These are phyloP conservation scores for Rhizopogon vinicolor DNA, from an alignment of 768 basidiomycete genomes.

Conservation along the genomic window DNA sequence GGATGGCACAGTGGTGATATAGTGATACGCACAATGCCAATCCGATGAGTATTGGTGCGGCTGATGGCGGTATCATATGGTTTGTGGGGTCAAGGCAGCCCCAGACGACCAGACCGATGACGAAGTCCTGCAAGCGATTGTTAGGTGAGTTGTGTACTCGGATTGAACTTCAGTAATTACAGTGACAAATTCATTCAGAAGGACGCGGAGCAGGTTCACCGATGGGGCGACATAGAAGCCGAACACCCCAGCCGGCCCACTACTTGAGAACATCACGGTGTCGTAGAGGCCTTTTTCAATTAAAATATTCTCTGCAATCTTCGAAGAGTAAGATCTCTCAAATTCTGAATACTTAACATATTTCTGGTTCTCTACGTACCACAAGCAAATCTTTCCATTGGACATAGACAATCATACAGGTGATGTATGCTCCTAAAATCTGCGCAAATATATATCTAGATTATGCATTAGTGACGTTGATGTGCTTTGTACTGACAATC, in stretches of 20 bases:
- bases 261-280: constrained; percentile 28
- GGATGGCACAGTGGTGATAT: not conserved
- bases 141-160: not conserved
- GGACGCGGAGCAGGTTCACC: constrained; percentile 24
- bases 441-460: constrained; percentile 65
- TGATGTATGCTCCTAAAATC: constrained; percentile 61
- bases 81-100: constrained; percentile 55
- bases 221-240: constrained; percentile 30
- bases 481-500: constrained; percentile 3
- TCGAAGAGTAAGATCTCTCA: constrained; percentile 19
- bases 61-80: constrained; percentile 46
- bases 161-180: constrained; percentile 15
- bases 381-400: constrained; percentile 54
- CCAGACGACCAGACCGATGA: constrained; percentile 50
- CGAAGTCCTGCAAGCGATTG: constrained; percentile 30
- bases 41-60: constrained; percentile 48
- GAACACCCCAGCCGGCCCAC: constrained; percentile 35
- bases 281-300: constrained; percentile 21
- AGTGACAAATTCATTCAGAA: constrained; percentile 36
- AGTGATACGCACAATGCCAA: constrained; percentile 49
- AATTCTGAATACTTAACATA: constrained; percentile 21
- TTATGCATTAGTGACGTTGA: constrained; percentile 7
- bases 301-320: constrained; percentile 28
- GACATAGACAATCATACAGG: constrained; percentile 53
- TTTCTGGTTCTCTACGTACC: constrained; percentile 24